Percentiles rank a stretch among this genome's conserved stretches.
These are phyloP conservation scores for Candida nonsorbophila DNA, from an alignment of 805 yeast species.

Conservation along the genomic window DNA sequence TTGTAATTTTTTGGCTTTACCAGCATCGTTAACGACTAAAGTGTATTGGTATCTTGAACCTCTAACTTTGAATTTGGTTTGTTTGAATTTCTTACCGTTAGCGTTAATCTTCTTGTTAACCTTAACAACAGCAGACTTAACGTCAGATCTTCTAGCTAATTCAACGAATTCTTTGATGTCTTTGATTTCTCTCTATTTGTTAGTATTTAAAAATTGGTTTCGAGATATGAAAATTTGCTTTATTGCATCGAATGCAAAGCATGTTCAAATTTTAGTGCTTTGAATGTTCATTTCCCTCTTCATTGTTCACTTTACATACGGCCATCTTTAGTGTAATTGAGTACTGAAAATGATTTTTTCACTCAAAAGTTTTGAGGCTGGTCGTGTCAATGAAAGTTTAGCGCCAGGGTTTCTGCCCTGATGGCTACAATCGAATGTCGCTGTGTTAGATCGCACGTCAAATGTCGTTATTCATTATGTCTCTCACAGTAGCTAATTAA, in stretches of 20 bases:
- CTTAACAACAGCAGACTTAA: constrained; percentile 90
- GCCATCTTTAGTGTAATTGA: constrained; percentile 5
- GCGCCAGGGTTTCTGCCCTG: constrained; percentile 1
- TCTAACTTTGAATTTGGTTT: constrained; percentile 99
- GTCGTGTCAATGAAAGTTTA: too few relatives aligned
- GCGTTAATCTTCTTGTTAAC: constrained; percentile 79
- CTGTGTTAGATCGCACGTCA: too few relatives aligned
- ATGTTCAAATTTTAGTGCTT: not conserved
- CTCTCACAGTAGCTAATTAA: constrained; percentile 53
- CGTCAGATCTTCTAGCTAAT: constrained; percentile 94
- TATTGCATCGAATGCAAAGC: not conserved
- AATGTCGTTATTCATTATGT: not conserved
- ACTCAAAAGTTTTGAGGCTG: too few relatives aligned
- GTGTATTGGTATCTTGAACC: constrained; percentile 94
- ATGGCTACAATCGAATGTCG: too few relatives aligned
- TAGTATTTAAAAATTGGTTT: constrained; percentile 2
- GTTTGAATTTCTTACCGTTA: constrained; percentile 79
- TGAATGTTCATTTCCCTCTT: not conserved
- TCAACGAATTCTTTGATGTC: constrained; percentile 97
- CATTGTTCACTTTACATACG: constrained; percentile 3
- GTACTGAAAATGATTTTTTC: constrained; percentile 6
- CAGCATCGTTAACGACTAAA: constrained; percentile 88
- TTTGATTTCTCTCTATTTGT: constrained; percentile 62
- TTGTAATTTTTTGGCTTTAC: constrained; percentile 95
- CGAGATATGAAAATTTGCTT: not conserved